These are phyloP conservation scores for Ramaria sp. DNA, from an alignment of 768 basidiomycete species.

Conservation along the genomic window DNA sequence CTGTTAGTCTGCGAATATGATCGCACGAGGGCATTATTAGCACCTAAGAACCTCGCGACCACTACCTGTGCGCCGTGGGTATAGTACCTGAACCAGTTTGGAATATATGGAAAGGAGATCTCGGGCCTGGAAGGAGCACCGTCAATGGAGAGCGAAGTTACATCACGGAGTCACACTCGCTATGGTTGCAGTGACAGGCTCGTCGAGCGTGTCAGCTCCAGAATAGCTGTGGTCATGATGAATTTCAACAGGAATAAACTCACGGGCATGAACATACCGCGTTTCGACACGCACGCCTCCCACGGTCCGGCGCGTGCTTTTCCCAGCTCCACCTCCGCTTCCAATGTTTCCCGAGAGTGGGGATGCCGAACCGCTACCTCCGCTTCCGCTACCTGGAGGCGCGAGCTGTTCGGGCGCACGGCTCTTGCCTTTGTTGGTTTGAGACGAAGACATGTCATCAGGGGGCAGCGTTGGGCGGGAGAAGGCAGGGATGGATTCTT, in stretches of 20 bases:
- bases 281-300: slow-evolving; percentile 88
- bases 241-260: not conserved
- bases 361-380: slow-evolving; percentile 21
- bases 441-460: slow-evolving; percentile 25
- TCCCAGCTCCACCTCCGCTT: slow-evolving; percentile 31
- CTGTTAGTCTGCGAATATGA: not conserved
- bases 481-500: slow-evolving; percentile 73
- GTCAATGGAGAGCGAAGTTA: not conserved
- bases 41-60: slow-evolving; percentile 77
- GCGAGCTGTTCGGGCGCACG: slow-evolving; percentile 47
- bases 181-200: slow-evolving; percentile 82
- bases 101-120: slow-evolving; percentile 86
- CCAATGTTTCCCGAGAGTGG: slow-evolving; percentile 68
- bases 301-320: slow-evolving; percentile 49
- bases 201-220: slow-evolving; percentile 84
- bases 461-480: slow-evolving; percentile 46
- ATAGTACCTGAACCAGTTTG: slow-evolving; percentile 89
- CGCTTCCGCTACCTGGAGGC: slow-evolving; percentile 19
- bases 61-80: slow-evolving; percentile 59
- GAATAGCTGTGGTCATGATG: slow-evolving; percentile 41
- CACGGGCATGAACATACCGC: slow-evolving; percentile 47
- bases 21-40: not conserved
- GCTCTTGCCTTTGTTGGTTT: slow-evolving; percentile 61
- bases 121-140: slow-evolving; percentile 47
- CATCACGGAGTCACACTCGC: slow-evolving; percentile 33